Evolutionary conservation across 2,329 filamentous ascomycete species (phyloP).

Genomic region (Penicillium sp.): DNA sequence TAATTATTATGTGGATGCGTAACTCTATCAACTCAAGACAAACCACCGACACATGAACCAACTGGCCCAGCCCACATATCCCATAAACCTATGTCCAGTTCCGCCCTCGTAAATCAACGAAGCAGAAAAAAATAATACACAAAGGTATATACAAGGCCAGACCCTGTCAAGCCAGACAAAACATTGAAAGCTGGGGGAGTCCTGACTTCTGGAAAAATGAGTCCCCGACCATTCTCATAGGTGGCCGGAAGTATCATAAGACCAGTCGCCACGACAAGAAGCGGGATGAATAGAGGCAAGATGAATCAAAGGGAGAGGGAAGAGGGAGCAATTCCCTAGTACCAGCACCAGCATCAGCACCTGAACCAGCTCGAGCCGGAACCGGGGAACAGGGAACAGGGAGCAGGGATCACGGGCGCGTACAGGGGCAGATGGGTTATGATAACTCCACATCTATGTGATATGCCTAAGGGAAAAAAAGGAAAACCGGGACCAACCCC

Average conservation of each 20-base stretch:
- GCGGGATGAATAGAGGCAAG: too few relatives aligned
- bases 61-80: background rate
- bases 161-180: background rate
- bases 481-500: background rate
- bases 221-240: too few relatives aligned
- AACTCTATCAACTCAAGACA: constrained; percentile 3
- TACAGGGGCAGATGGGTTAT: background rate
- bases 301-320: too few relatives aligned
- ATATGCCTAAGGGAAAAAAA: background rate
- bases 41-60: background rate
- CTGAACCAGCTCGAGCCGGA: background rate
- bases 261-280: too few relatives aligned
- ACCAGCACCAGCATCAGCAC: background rate
- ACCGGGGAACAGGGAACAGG: background rate
- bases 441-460: background rate
- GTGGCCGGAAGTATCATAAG: too few relatives aligned
- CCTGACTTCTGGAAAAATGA: too few relatives aligned
- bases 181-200: background rate
- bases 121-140: constrained; percentile 2
- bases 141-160: constrained; percentile 2
- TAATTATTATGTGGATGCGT: constrained; percentile 11
- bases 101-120: background rate
- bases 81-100: constrained; percentile 7
- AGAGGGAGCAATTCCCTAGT: background rate
- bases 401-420: too few relatives aligned